Evolutionary conservation across 352 stramenopile genomes (phyloP), one percentile per base, ranked within the genome.

Genomic region (Blastocystis sp.): DNA sequence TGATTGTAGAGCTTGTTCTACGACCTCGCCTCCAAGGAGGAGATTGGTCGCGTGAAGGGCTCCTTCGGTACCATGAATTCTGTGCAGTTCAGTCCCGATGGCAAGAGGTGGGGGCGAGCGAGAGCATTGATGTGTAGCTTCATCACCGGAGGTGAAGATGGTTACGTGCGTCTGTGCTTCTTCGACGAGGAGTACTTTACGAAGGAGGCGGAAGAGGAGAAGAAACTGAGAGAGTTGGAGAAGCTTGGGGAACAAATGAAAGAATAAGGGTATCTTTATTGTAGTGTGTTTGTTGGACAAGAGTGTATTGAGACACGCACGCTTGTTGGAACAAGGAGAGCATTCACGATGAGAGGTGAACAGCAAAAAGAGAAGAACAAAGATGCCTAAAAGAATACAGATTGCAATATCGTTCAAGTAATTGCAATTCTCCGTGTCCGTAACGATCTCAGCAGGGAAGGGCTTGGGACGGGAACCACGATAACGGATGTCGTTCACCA

Each of bases 41-140:
- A 99, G 92, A 99, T 99, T 92, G 97, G 95, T 4, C 94, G 94
- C 80, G 96, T 99, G 51, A 98, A 98, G 93, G 97, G 97, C 80
- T 97, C 99, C 92, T 99, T 99, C 92, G 97, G 97, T 69, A 97
- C 97, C 37, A 98, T 99, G 91, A 99, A 99, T 94, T 97, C 97
- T 63, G 95, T 99, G 66, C 95, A 95, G 74, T 98, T 99, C 91
- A 97, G 98, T 92, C 97, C 97, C 4, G 96, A 98, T 91, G 97
- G 97, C 90, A 96, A 95, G 92, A 98, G 95, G 92, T 99, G 98
- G 37, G 55, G 16, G 19, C 13, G 60, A 29, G 4, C 39, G 59
- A 6, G 16, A n/a, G 16, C 3, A 10, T 31, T 85, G 55, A 85
- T 3, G 19, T 39, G 59, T 88, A 91, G 88, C 33, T 92, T 92